A percentile compares a stretch with the other conserved stretches of the same genome.
phyloP scores from a whole-genome alignment of 495 filamentous ascomycete species.

The Hypoxylon fragiforme region DNA sequence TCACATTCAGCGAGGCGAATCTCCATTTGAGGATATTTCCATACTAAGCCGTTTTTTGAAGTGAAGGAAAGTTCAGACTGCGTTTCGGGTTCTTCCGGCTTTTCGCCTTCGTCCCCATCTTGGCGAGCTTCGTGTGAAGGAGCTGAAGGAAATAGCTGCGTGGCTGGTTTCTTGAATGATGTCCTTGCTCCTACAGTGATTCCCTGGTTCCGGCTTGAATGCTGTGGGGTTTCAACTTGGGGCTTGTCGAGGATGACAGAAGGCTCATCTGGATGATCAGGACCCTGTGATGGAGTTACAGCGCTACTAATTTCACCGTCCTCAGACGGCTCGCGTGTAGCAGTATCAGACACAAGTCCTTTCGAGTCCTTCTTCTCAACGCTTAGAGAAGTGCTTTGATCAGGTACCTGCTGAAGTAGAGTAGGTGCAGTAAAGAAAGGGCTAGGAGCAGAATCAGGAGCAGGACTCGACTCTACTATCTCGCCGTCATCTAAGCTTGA shows the following conservation, averaged over 20 bases:
- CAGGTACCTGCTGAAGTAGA: slow-evolving; percentile 1
- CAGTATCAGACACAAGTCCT: background rate
- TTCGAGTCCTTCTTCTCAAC: background rate
- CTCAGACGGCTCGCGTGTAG: slow-evolving; percentile 13
- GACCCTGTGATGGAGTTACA: background rate
- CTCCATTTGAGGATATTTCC: slow-evolving; percentile 21
- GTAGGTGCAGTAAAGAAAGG: background rate
- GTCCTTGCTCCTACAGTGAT: slow-evolving; percentile 32
- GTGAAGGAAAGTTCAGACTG: slow-evolving; percentile 13
- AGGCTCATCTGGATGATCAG: background rate
- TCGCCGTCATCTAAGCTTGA: slow-evolving; percentile 42
- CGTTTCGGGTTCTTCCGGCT: background rate
- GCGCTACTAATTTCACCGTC: slow-evolving; percentile 19
- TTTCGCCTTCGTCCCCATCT: background rate
- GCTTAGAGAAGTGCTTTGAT: background rate
- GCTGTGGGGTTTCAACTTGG: slow-evolving; percentile 1
- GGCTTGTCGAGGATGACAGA: slow-evolving; percentile 20
- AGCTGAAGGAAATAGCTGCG: slow-evolving; percentile 8
- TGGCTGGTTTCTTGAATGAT: slow-evolving; percentile 21
- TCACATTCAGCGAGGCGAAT: slow-evolving; percentile 1
- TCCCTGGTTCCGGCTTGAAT: slow-evolving; percentile 45
- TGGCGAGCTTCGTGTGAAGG: background rate
- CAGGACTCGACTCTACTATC: slow-evolving; percentile 35
- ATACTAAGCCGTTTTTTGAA: slow-evolving; percentile 9
- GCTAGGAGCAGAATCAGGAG: slow-evolving; percentile 14